A percentile compares a stretch with the other conserved stretches of the same genome.
phyloP scores from a whole-genome alignment of 208 protist genomes.

The Entamoeba histolytica region DNA sequence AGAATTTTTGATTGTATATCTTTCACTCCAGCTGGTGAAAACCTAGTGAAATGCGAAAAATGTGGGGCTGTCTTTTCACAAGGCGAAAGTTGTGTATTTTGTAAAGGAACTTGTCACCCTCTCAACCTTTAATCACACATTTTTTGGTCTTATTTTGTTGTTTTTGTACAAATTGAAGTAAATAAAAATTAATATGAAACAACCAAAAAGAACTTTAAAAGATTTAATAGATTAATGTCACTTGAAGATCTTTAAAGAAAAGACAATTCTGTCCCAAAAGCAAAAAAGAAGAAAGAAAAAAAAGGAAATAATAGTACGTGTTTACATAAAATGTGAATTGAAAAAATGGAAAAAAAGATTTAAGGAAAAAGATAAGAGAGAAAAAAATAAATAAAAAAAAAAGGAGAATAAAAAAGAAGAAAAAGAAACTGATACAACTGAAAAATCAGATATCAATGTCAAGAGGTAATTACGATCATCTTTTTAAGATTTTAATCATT shows the following conservation, averaged over 20 bases:
- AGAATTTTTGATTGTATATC: neutral
- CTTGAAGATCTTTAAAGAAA: no score
- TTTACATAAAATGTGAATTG: no score
- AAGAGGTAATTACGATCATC: constrained; percentile 13
- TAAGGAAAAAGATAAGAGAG: no score
- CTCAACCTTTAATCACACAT: neutral
- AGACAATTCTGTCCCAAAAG: no score
- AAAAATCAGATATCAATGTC: neutral
- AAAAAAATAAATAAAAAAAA: neutral
- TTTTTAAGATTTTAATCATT: constrained; percentile 34
- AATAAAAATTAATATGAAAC: no score
- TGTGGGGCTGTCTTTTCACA: neutral
- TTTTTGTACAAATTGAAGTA: no score
- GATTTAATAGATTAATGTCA: no score
- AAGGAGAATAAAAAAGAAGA: neutral
- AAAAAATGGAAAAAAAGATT: no score
- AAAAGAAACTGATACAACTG: neutral
- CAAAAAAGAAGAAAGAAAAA: no score
- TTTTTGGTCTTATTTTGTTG: no score
- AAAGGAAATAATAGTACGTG: no score
- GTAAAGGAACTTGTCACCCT: neutral
- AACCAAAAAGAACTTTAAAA: no score
- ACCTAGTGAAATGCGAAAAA: neutral
- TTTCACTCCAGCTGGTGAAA: neutral
- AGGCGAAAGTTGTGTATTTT: neutral